A percentile compares a stretch with the other conserved stretches of the same genome.
These are phyloP conservation scores for Candida sp. DNA, from an alignment of 1,139 yeast genomes.

Conservation along the genomic window DNA sequence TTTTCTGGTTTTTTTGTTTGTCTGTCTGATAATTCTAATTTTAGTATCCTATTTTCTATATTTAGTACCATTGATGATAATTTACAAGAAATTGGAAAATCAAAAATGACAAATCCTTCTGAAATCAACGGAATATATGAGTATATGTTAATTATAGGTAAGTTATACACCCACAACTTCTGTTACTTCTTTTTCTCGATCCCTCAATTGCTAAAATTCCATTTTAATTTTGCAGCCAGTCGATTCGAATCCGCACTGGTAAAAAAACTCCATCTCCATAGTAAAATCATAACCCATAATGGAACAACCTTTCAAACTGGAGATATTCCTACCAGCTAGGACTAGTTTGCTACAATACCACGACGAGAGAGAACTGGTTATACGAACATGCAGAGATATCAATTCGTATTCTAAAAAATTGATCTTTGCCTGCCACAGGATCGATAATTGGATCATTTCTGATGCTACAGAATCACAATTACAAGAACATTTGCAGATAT, in stretches of 20 bases:
- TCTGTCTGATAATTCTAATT: no score
- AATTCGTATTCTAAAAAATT: constrained; percentile 36
- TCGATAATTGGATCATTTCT: constrained; percentile 9
- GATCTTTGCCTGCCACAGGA: constrained; percentile 34
- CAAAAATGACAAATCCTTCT: no score
- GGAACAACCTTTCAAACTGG: constrained; percentile 47
- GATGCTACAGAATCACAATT: constrained; percentile 11
- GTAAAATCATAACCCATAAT: constrained; percentile 32
- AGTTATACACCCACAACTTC: no score
- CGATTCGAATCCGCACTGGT: not conserved
- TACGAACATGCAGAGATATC: constrained; percentile 32
- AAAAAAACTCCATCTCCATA: not conserved
- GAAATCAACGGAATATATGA: no score
- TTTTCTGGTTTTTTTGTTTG: no score
- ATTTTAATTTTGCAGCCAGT: not conserved
- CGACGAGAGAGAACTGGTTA: constrained; percentile 32
- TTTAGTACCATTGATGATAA: no score
- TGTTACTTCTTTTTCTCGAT: no score
- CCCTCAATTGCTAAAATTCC: no score
- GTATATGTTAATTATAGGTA: no score
- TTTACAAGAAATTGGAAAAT: no score
- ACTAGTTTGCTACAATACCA: constrained; percentile 16
- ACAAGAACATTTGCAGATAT: constrained; percentile 11
- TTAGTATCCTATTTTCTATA: no score
- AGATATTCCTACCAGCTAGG: constrained; percentile 16